Evolutionary conservation across 2,329 filamentous ascomycete genomes (phyloP).

Genomic region (Rachicladosporium sp.): DNA sequence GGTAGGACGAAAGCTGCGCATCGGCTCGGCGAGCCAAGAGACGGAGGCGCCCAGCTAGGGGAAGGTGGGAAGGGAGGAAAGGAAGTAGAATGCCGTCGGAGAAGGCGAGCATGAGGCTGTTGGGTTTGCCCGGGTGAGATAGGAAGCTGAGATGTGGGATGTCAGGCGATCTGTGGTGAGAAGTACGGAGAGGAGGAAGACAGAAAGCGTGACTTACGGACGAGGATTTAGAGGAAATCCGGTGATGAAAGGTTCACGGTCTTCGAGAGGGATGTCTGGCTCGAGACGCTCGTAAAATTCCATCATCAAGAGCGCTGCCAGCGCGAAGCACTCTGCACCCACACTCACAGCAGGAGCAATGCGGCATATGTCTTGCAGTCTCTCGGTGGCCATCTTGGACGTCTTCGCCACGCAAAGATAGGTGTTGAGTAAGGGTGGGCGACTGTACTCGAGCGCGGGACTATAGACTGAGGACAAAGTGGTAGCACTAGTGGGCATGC

Average conservation of each 20-base stretch:
- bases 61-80: conserved; percentile 25
- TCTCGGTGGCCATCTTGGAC: conserved; percentile 21
- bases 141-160: conserved; percentile 17
- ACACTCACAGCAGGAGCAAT: conserved; percentile 25
- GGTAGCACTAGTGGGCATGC: conserved; percentile 6
- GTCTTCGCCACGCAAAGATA: conserved; percentile 22
- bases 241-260: conserved; percentile 30
- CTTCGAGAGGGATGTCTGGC: conserved; percentile 15
- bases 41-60: conserved; percentile 26
- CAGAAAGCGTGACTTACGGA: conserved; percentile 15
- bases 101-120: conserved; percentile 37
- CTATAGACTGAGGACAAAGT: conserved; percentile 22
- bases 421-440: conserved; percentile 27
- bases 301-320: conserved; percentile 36
- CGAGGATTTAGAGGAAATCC: conserved; percentile 37
- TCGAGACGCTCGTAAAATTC: conserved; percentile 26
- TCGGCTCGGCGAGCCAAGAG: conserved; percentile 31
- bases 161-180: background rate
- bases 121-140: conserved; percentile 23
- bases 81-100: conserved; percentile 35
- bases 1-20: conserved; percentile 30
- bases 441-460: conserved; percentile 28
- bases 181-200: background rate
- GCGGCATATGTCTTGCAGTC: conserved; percentile 28
- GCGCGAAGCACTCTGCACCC: conserved; percentile 34